phyloP scores from a whole-genome alignment of 768 basidiomycete species.

The Suillus alpinus region DNA sequence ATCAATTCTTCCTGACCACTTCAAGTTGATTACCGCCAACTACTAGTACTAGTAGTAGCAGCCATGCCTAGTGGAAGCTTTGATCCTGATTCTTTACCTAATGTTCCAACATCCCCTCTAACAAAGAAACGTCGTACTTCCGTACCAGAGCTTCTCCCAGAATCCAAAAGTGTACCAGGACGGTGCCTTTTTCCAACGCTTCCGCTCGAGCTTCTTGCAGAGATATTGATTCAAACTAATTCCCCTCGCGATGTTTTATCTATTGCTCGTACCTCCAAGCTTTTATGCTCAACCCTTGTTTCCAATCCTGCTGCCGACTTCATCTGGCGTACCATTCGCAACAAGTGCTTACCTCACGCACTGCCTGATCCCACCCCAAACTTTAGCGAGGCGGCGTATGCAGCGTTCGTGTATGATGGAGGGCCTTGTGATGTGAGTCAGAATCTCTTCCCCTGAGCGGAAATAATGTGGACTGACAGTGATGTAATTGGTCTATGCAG shows the following conservation, averaged over 20 bases:
- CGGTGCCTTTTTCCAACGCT: slow-evolving; percentile 26
- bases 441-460: not conserved
- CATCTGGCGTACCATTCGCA: slow-evolving; percentile 60
- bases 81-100: not conserved
- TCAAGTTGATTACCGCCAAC: not conserved
- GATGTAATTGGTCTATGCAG: slow-evolving; percentile 21
- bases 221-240: slow-evolving; percentile 50
- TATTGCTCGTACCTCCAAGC: slow-evolving; percentile 55
- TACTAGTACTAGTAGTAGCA: not conserved
- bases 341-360: slow-evolving; percentile 28
- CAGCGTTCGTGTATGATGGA: slow-evolving; percentile 60
- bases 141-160: not conserved
- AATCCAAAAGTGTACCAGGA: not conserved
- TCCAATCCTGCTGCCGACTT: slow-evolving; percentile 40
- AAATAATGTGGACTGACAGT: not conserved
- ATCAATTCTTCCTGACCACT: not conserved
- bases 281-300: slow-evolving; percentile 48
- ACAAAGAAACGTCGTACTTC: not conserved
- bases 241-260: slow-evolving; percentile 60
- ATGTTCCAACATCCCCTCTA: not conserved
- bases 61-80: not conserved
- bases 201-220: slow-evolving; percentile 64
- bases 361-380: slow-evolving; percentile 42
- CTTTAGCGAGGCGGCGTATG: slow-evolving; percentile 58
- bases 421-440: slow-evolving; percentile 53